Evolutionary conservation across 192 early-diverging fungal species (phyloP).

Genomic region (Haplosporangium gracile): DNA sequence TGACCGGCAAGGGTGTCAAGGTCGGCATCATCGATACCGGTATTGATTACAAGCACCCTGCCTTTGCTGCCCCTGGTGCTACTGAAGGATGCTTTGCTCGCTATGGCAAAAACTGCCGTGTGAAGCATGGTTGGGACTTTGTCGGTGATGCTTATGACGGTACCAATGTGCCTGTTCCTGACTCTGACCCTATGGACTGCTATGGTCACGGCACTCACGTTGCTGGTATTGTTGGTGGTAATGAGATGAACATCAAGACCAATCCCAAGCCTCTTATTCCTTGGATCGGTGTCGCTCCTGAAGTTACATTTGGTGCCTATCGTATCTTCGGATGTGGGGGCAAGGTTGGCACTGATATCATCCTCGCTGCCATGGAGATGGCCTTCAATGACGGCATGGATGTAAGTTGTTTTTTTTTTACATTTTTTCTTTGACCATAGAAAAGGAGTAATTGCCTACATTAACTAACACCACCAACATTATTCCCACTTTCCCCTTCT

Average conservation of each 20-base stretch:
- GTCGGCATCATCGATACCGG: slow-evolving; percentile 66
- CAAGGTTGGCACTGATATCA: slow-evolving; percentile 61
- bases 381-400: slow-evolving; percentile 62
- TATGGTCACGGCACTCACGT: slow-evolving; percentile 64
- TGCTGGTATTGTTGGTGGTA: slow-evolving; percentile 71
- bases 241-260: slow-evolving; percentile 49
- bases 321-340: slow-evolving; percentile 70
- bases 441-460: no score
- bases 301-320: slow-evolving; percentile 73
- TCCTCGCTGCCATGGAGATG: slow-evolving; percentile 70
- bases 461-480: not conserved
- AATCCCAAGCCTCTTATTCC: slow-evolving; percentile 37
- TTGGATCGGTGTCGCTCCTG: slow-evolving; percentile 82
- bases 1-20: slow-evolving; percentile 66
- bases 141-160: slow-evolving; percentile 60
- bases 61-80: slow-evolving; percentile 43
- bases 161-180: slow-evolving; percentile 43
- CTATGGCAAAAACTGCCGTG: slow-evolving; percentile 59
- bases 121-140: slow-evolving; percentile 63
- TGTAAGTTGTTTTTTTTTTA: slow-evolving; percentile 14
- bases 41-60: slow-evolving; percentile 65
- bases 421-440: no score
- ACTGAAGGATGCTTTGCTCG: slow-evolving; percentile 62
- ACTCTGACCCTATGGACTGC: slow-evolving; percentile 61
- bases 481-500: not conserved